Evolutionary conservation across 176 grass and related monocot species (phyloP).

Genomic region (Triticum dicoccoides): DNA sequence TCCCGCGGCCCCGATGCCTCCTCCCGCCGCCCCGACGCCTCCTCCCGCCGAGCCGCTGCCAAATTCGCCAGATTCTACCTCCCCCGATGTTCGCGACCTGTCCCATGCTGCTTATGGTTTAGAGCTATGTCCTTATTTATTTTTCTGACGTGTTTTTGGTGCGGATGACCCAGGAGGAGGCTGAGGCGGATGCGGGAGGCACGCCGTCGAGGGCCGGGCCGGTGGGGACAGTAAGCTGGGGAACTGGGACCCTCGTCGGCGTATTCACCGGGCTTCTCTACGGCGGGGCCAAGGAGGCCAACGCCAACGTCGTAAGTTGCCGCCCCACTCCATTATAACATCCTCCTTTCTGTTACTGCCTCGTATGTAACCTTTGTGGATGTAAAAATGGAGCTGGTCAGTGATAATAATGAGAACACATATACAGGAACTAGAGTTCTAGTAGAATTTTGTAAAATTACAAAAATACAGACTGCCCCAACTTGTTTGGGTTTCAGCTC

Average conservation of each 20-base stretch:
- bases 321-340: not conserved
- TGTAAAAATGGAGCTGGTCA: not conserved
- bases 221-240: constrained; percentile 65
- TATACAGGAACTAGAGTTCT: not conserved
- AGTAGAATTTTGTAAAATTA: not conserved
- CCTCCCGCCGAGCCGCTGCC: constrained; percentile 23
- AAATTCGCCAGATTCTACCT: not conserved
- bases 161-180: constrained; percentile 28
- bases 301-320: constrained; percentile 63
- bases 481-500: too few species aligned
- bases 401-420: not conserved
- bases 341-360: not conserved
- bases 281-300: constrained; percentile 83
- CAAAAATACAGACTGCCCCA: not conserved
- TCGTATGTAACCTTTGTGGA: not conserved
- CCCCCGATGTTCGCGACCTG: not conserved
- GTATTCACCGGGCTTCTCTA: constrained; percentile 79
- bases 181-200: not conserved
- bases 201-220: not conserved
- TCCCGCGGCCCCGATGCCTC: not conserved
- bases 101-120: not conserved
- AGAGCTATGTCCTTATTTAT: not conserved
- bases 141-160: constrained; percentile 1
- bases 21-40: not conserved
- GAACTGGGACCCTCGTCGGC: constrained; percentile 69